Percentiles rank a stretch among this genome's conserved stretches.
These are phyloP conservation scores for Sparassis latifolia DNA, from an alignment of 1,284 basidiomycete genomes.

Conservation along the genomic window DNA sequence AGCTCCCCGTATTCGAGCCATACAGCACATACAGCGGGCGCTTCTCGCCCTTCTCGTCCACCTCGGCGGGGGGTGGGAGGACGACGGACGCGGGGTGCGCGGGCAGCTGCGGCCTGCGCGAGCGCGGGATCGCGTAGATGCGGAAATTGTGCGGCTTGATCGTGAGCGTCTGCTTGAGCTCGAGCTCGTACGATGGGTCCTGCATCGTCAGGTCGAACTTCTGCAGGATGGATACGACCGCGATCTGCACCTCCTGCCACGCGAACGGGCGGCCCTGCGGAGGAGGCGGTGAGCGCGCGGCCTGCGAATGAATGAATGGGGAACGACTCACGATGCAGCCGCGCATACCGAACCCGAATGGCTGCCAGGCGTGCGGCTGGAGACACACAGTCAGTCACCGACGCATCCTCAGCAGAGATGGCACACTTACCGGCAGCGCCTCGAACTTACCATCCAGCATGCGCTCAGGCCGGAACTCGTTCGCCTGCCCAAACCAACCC, in stretches of 20 bases:
- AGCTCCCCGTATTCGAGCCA: slow-evolving; percentile 31
- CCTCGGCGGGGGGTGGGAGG: background rate
- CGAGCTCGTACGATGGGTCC: slow-evolving; percentile 37
- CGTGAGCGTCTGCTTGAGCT: slow-evolving; percentile 40
- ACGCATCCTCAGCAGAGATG: slow-evolving; percentile 10
- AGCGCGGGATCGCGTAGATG: slow-evolving; percentile 34
- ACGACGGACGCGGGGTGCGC: background rate
- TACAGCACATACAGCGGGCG: slow-evolving; percentile 36
- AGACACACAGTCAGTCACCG: background rate
- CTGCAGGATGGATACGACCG: slow-evolving; percentile 35
- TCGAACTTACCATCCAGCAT: slow-evolving; percentile 2
- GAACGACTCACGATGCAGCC: slow-evolving; percentile 31
- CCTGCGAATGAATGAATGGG: background rate
- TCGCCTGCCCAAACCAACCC: background rate
- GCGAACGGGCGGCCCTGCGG: slow-evolving; percentile 36
- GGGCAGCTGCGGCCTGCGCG: background rate
- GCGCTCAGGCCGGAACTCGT: background rate
- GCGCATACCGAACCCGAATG: slow-evolving; percentile 37
- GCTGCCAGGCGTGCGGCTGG: slow-evolving; percentile 40
- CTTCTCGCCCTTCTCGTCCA: slow-evolving; percentile 4
- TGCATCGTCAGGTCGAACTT: slow-evolving; percentile 38
- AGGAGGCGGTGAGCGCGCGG: background rate
- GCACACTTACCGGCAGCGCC: slow-evolving; percentile 42
- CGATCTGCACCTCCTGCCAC: slow-evolving; percentile 41
- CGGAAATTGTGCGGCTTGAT: slow-evolving; percentile 40